These are phyloP conservation scores for Pleurotus giganteus DNA, from an alignment of 768 basidiomycete species.

Conservation along the genomic window DNA sequence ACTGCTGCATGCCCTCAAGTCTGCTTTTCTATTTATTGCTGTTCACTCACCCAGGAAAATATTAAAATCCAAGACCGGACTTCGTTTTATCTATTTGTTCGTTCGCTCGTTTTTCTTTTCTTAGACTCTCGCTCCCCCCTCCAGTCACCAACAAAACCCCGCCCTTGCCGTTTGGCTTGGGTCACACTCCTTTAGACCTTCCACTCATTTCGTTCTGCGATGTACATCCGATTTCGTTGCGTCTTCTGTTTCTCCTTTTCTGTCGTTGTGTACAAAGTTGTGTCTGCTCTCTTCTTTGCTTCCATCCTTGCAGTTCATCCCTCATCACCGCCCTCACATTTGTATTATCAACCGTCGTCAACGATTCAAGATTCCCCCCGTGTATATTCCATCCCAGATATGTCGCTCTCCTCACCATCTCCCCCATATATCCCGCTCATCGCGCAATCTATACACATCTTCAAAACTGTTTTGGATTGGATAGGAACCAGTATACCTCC, in stretches of 20 bases:
- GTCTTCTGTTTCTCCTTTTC: not conserved
- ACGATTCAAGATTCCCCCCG: constrained; percentile 2
- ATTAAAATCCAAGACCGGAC: constrained; percentile 1
- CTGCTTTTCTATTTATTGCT: not conserved
- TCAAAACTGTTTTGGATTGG: constrained; percentile 8
- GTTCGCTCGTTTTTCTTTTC: not conserved
- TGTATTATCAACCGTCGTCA: constrained; percentile 2
- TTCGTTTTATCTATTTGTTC: not conserved
- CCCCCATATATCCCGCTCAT: constrained; percentile 6
- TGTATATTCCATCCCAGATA: not conserved
- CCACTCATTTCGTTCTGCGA: not conserved
- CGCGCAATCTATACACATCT: not conserved
- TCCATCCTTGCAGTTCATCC: constrained; percentile 4
- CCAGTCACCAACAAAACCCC: not conserved
- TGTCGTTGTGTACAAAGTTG: constrained; percentile 9
- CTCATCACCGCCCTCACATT: not conserved
- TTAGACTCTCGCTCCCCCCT: not conserved
- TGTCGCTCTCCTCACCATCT: not conserved
- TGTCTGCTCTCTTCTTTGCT: constrained; percentile 3
- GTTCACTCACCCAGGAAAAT: not conserved
- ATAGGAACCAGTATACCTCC: constrained; percentile 7
- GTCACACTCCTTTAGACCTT: not conserved
- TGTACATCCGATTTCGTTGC: not conserved
- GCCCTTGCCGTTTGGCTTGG: not conserved
- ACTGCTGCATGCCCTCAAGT: not conserved